These are phyloP conservation scores for Suillus variegatus DNA, from an alignment of 768 basidiomycete species.

Conservation along the genomic window DNA sequence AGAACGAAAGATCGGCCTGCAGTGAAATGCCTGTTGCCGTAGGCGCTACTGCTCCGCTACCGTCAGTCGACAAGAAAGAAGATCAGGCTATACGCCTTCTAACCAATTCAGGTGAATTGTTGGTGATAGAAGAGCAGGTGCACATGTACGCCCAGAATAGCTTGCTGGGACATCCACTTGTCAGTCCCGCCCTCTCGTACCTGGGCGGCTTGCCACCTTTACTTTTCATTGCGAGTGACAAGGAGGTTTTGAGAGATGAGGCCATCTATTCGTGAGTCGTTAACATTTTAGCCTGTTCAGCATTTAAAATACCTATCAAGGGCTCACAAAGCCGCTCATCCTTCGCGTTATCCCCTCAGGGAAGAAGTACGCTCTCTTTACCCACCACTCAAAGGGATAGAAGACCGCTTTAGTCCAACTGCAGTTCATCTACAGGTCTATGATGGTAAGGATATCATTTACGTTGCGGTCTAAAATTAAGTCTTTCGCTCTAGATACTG, in stretches of 20 bases:
- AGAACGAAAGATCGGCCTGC: constrained; percentile 18
- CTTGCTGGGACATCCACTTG: constrained; percentile 73
- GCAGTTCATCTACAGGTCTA: constrained; percentile 92
- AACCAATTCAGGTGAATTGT: constrained; percentile 49
- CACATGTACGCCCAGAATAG: constrained; percentile 88
- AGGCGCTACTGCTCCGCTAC: constrained; percentile 48
- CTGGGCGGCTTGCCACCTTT: constrained; percentile 91
- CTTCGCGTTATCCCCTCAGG: constrained; percentile 59
- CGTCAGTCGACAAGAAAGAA: constrained; percentile 35
- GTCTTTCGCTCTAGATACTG: constrained; percentile 48
- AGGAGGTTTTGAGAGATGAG: constrained; percentile 92
- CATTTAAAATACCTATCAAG: constrained; percentile 35
- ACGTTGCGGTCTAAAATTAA: constrained; percentile 24
- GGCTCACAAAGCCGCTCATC: constrained; percentile 91
- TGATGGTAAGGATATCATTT: constrained; percentile 55
- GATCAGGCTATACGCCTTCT: constrained; percentile 48
- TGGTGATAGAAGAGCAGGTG: constrained; percentile 67
- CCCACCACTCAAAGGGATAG: constrained; percentile 56
- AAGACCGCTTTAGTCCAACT: constrained; percentile 57
- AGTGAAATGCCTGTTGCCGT: constrained; percentile 43
- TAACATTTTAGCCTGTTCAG: not conserved
- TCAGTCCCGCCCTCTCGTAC: constrained; percentile 80
- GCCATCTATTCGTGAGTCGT: constrained; percentile 71
- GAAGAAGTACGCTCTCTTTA: constrained; percentile 52
- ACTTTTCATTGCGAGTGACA: constrained; percentile 81